These are phyloP conservation scores for Aspergillus transmontanensis DNA, from an alignment of 2,329 filamentous ascomycete genomes.

Conservation along the genomic window DNA sequence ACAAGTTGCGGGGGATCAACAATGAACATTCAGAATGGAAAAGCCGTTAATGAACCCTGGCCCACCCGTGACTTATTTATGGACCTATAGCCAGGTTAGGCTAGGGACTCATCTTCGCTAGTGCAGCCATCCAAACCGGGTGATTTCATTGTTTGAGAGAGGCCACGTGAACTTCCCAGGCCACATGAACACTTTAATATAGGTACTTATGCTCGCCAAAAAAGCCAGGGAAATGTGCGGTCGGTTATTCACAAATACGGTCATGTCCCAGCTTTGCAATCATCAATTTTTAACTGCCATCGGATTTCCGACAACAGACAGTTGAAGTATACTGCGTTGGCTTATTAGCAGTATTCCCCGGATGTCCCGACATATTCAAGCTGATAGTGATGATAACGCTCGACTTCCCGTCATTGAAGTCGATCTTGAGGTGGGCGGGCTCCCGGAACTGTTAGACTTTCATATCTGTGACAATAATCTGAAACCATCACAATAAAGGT, in stretches of 20 bases:
- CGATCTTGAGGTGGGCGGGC: background rate
- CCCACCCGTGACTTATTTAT: background rate
- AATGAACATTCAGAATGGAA: background rate
- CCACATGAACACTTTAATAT: background rate
- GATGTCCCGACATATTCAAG: background rate
- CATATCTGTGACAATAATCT: background rate
- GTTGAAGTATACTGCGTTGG: background rate
- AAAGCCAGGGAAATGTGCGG: background rate
- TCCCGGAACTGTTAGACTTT: background rate
- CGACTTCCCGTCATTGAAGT: background rate
- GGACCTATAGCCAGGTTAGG: background rate
- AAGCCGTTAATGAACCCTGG: background rate
- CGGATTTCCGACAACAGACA: background rate
- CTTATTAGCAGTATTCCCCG: background rate
- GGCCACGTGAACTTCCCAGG: background rate
- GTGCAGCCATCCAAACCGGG: background rate
- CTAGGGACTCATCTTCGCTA: background rate
- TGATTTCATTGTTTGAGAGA: background rate
- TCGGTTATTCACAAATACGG: background rate
- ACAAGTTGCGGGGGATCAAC: no score
- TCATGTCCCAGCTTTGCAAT: background rate
- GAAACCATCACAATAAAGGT: background rate
- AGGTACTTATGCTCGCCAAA: background rate
- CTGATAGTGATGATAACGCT: background rate
- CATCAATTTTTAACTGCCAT: background rate